phyloP scores from a whole-genome alignment of 2,329 filamentous ascomycete species.

The Lachnellula willkommii region DNA sequence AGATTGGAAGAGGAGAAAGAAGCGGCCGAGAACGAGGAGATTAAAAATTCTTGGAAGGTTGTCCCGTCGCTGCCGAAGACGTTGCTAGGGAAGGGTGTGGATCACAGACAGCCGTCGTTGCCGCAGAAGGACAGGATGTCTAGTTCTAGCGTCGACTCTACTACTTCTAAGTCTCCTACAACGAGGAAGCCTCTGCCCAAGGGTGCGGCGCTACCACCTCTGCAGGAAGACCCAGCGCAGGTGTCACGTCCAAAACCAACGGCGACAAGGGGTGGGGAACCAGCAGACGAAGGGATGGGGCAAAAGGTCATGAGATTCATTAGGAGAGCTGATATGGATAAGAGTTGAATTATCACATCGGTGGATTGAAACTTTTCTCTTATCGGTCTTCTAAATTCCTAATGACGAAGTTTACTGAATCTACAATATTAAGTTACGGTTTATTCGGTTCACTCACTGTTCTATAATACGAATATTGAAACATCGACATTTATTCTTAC shows the following conservation, averaged over 20 bases:
- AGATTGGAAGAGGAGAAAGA: conserved; percentile 47
- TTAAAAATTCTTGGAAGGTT: conserved; percentile 24
- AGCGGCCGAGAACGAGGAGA: conserved; percentile 33
- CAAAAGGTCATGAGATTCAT: conserved; percentile 19
- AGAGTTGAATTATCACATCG: conserved; percentile 11
- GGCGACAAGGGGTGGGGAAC: conserved; percentile 2
- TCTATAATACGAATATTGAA: no score
- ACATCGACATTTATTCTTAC: no score
- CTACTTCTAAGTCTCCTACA: conserved; percentile 1
- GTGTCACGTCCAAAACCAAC: conserved; percentile 9
- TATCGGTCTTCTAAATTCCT: no score
- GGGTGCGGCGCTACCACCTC: conserved; percentile 3
- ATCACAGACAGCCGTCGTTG: conserved; percentile 23
- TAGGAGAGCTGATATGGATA: conserved; percentile 27
- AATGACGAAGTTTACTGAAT: no score
- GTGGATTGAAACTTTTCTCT: no score
- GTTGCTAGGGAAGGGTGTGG: conserved; percentile 24
- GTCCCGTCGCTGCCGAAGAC: conserved; percentile 23
- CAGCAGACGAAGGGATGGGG: conserved; percentile 13
- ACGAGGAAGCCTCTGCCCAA: conserved; percentile 4
- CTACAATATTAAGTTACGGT: no score
- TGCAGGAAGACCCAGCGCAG: conserved; percentile 15
- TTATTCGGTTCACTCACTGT: no score
- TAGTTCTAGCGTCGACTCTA: conserved; percentile 2
- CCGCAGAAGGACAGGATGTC: conserved; percentile 17